These are phyloP conservation scores for Acidomyces sp. DNA, from an alignment of 495 filamentous ascomycete genomes.

Conservation along the genomic window DNA sequence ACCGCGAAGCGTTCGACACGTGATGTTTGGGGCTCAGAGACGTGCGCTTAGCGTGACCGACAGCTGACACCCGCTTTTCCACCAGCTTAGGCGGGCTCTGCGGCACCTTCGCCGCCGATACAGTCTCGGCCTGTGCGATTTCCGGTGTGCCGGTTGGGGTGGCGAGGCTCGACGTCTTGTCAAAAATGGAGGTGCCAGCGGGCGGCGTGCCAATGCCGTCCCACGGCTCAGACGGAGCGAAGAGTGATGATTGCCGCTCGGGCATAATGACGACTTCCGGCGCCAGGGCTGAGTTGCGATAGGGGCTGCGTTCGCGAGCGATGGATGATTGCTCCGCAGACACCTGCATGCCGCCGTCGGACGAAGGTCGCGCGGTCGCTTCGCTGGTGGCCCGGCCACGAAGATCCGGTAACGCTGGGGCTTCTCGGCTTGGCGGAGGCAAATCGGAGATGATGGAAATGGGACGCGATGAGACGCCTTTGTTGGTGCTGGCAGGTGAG, in stretches of 20 bases:
- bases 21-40: conserved; percentile 50
- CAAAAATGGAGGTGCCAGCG: not conserved
- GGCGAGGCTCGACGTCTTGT: not conserved
- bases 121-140: conserved; percentile 4
- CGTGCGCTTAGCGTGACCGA: conserved; percentile 21
- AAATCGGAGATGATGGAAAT: not conserved
- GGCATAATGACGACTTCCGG: conserved; percentile 1
- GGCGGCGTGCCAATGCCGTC: not conserved
- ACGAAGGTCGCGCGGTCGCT: conserved; percentile 3
- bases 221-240: not conserved
- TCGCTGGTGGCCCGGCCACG: conserved; percentile 1
- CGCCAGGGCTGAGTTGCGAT: conserved; percentile 2
- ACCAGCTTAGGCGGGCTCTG: conserved; percentile 2
- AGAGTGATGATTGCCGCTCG: not conserved
- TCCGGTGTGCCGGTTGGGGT: conserved; percentile 11
- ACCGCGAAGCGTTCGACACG: conserved; percentile 75
- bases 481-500: conserved; percentile 4
- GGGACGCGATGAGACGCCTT: not conserved
- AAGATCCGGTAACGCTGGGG: not conserved
- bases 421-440: not conserved
- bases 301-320: not conserved
- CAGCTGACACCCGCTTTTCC: conserved; percentile 10
- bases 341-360: not conserved
- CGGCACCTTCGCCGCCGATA: not conserved
- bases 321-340: not conserved